phyloP scores from a whole-genome alignment of 495 filamentous ascomycete genomes.

The Podospora pseudopauciseta region DNA sequence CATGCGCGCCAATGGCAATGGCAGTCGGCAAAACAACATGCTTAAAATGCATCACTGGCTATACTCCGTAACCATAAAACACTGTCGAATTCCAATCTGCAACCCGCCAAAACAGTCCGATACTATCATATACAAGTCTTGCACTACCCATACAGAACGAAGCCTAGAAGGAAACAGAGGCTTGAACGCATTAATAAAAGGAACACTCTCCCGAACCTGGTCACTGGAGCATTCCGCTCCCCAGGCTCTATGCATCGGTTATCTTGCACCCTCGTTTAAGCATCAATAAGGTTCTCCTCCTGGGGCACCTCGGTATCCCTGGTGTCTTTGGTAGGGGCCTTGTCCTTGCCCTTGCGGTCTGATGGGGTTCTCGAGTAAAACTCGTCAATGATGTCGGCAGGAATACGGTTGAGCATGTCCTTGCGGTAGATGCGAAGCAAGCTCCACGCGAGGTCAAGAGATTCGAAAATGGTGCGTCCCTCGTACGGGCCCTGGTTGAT shows the following conservation, averaged over 20 bases:
- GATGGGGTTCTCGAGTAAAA: constrained; percentile 76
- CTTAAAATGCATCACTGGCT: constrained; percentile 7
- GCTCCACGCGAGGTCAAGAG: constrained; percentile 92
- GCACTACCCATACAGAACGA: constrained; percentile 21
- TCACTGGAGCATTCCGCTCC: constrained; percentile 1
- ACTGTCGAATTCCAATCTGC: constrained; percentile 29
- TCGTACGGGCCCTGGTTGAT: constrained; percentile 93
- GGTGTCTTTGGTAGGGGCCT: constrained; percentile 56
- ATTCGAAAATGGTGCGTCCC: constrained; percentile 81
- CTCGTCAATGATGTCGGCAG: constrained; percentile 86
- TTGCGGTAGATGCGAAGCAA: constrained; percentile 93
- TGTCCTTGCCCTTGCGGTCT: constrained; percentile 51
- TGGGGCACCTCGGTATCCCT: constrained; percentile 47
- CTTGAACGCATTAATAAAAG: constrained; percentile 7
- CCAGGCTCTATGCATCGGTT: constrained; percentile 8
- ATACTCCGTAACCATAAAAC: constrained; percentile 9
- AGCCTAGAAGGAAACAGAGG: constrained; percentile 6
- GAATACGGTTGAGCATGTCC: constrained; percentile 96
- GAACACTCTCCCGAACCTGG: neutral
- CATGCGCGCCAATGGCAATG: constrained; percentile 4
- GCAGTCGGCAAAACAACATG: constrained; percentile 16
- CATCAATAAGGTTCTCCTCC: constrained; percentile 67
- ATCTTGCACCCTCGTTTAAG: constrained; percentile 33
- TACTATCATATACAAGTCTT: constrained; percentile 23
- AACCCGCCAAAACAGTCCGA: constrained; percentile 15